Evolutionary conservation across 2,329 filamentous ascomycete genomes (phyloP), one percentile per base, ranked within the genome.

Genomic region (Fusarium bulbicola): DNA sequence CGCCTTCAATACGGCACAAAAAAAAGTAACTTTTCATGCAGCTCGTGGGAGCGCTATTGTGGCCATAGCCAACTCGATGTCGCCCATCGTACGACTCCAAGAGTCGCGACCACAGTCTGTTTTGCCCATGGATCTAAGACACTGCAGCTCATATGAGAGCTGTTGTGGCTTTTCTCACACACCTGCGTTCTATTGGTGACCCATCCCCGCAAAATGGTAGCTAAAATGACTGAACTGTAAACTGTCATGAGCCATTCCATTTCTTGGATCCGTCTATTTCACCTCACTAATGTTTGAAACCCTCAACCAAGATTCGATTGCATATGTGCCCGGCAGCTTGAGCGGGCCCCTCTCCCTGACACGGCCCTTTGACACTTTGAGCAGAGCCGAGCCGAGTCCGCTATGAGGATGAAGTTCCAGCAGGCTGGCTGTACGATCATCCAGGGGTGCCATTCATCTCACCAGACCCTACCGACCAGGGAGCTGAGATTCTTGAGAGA

Each of bases 71-170:
- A 73, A 59, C 54, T 61, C 58, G 59, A 60, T 61, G 49, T 57
- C 60, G 45, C 40, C 66, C 52, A 77, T 77, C 75, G 75, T 76
- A 77, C 74, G 76, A 77, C 67, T 30, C 28, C 39, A 36, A 60
- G 61, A 68, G 72, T 57, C 70, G 63, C 62, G 69, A 65, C 66
- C 67, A 61, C 59, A 65, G 50, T 57, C 62, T 72, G 53, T 73
- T 69, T 73, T 68, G 59, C 54, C 62, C 65, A 50, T 68, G 59
- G 50, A 65, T 63, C 59, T 53, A 68, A 59, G 52, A 53, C 59
- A 57, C 46, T 59, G 66, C 59, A 70, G 61, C 68, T 53, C 45
- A 56, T 34, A 71, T 57, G 47, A 59, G 49, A 62, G 53, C 64
- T 61, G 45, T 47, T 36, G 32, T 50, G 57, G 49, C 34, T 56